These are phyloP conservation scores for Daldinia bambusicola DNA, from an alignment of 495 filamentous ascomycete genomes.

Conservation along the genomic window DNA sequence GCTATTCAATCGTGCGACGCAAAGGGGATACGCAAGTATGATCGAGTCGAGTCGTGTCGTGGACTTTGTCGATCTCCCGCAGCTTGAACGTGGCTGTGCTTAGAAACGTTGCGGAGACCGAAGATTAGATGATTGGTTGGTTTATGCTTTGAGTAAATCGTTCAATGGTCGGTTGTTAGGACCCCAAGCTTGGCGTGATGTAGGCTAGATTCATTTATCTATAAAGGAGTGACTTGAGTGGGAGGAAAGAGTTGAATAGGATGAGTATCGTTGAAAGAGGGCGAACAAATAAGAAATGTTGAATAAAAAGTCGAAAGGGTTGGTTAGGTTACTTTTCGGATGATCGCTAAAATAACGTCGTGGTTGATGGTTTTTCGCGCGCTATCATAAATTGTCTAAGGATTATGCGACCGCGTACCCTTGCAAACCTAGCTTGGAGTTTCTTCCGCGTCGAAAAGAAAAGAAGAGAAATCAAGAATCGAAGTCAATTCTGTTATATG, in stretches of 20 bases:
- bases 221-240: slow-evolving; percentile 42
- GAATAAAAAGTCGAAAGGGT: slow-evolving; percentile 8
- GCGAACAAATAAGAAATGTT: slow-evolving; percentile 13
- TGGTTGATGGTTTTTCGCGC: slow-evolving; percentile 11
- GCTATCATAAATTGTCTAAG: neutral
- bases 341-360: slow-evolving; percentile 16
- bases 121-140: slow-evolving; percentile 13
- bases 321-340: neutral
- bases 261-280: neutral
- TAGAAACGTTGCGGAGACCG: slow-evolving; percentile 18
- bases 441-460: slow-evolving; percentile 9
- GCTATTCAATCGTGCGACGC: slow-evolving; percentile 28
- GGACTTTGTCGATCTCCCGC: slow-evolving; percentile 32
- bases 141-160: slow-evolving; percentile 3
- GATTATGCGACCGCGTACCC: slow-evolving; percentile 35
- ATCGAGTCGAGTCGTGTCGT: slow-evolving; percentile 13
- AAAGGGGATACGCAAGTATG: slow-evolving; percentile 25
- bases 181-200: slow-evolving; percentile 15
- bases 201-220: slow-evolving; percentile 22
- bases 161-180: slow-evolving; percentile 13
- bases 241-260: slow-evolving; percentile 19
- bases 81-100: slow-evolving; percentile 38
- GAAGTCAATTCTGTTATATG: slow-evolving; percentile 34
- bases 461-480: slow-evolving; percentile 17
- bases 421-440: slow-evolving; percentile 11